phyloP scores from a whole-genome alignment of 2,329 filamentous ascomycete species.

The Aspergillus floridensis region DNA sequence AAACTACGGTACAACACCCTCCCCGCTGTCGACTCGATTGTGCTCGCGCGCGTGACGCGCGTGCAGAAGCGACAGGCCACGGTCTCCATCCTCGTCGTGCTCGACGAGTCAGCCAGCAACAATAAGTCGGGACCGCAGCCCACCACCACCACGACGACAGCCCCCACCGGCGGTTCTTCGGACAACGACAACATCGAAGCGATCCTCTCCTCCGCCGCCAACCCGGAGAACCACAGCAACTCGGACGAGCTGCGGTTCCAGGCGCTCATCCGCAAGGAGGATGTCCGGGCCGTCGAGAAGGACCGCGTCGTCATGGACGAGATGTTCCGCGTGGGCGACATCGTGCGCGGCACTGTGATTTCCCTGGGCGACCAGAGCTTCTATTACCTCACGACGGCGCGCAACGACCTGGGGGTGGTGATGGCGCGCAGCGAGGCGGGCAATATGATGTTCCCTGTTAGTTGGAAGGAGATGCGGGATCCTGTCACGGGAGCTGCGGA shows the following conservation, averaged over 20 bases:
- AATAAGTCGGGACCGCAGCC: slow-evolving; percentile 11
- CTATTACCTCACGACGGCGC: slow-evolving; percentile 91
- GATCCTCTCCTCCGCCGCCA: slow-evolving; percentile 38
- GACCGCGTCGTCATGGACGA: slow-evolving; percentile 90
- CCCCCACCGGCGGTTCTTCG: slow-evolving; percentile 20
- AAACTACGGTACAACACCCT: slow-evolving; percentile 66
- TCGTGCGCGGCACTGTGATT: slow-evolving; percentile 84
- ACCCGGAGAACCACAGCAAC: slow-evolving; percentile 41
- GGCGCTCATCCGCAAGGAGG: slow-evolving; percentile 80
- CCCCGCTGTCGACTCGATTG: slow-evolving; percentile 74
- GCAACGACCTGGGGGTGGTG: slow-evolving; percentile 88
- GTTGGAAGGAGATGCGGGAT: slow-evolving; percentile 93
- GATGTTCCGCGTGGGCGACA: slow-evolving; percentile 87
- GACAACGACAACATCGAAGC: slow-evolving; percentile 40
- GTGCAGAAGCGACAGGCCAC: slow-evolving; percentile 82
- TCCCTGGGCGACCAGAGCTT: slow-evolving; percentile 90
- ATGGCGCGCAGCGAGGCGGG: slow-evolving; percentile 86
- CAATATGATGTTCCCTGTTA: slow-evolving; percentile 87
- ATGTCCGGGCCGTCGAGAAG: slow-evolving; percentile 92
- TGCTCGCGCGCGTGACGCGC: slow-evolving; percentile 81
- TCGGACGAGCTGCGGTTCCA: slow-evolving; percentile 71
- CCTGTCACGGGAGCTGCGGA: slow-evolving; percentile 73
- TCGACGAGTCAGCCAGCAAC: slow-evolving; percentile 43
- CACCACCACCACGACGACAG: slow-evolving; percentile 17
- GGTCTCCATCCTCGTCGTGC: slow-evolving; percentile 80